Conservation (phyloP, 73 alveolate species). For the Paraurostyla sp. region DNA sequence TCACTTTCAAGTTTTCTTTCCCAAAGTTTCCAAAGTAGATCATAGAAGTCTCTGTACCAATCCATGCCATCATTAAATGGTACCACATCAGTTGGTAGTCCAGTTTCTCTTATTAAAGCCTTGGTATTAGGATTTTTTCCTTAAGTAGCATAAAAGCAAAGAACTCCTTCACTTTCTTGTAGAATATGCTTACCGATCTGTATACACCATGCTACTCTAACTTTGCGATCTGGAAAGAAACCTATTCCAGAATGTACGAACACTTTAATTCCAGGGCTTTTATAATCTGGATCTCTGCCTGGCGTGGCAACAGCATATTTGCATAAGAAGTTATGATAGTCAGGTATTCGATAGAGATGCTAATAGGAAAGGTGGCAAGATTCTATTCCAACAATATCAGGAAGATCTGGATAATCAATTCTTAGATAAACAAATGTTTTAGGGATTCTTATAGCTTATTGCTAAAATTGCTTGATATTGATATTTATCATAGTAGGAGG, state of each 20-base stretch:
- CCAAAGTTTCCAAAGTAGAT: constrained; percentile 73
- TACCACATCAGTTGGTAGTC: constrained; percentile 55
- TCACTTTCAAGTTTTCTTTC: constrained; percentile 60
- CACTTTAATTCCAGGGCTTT: constrained; percentile 67
- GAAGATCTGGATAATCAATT: constrained; percentile 39
- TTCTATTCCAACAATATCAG: constrained; percentile 16
- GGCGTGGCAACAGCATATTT: constrained; percentile 69
- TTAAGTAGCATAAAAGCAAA: constrained; percentile 68
- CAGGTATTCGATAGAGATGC: constrained; percentile 67
- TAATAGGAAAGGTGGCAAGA: constrained; percentile 50
- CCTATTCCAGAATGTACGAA: constrained; percentile 72
- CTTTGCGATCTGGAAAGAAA: constrained; percentile 65
- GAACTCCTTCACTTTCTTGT: constrained; percentile 37
- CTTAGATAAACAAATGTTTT: constrained; percentile 19
- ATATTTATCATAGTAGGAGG: constrained; percentile 67
- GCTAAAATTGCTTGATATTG: constrained; percentile 42
- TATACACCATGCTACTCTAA: constrained; percentile 66
- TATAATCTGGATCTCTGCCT: constrained; percentile 65
- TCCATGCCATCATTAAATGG: constrained; percentile 67
- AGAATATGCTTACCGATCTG: constrained; percentile 62
- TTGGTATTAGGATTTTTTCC: constrained; percentile 69
- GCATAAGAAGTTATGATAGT: constrained; percentile 46
- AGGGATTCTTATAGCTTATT: constrained; percentile 65
- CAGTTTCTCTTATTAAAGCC: neutral
- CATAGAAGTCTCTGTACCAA: constrained; percentile 60